phyloP scores from a whole-genome alignment of 768 basidiomycete species.

The Lentinus tigrinus region DNA sequence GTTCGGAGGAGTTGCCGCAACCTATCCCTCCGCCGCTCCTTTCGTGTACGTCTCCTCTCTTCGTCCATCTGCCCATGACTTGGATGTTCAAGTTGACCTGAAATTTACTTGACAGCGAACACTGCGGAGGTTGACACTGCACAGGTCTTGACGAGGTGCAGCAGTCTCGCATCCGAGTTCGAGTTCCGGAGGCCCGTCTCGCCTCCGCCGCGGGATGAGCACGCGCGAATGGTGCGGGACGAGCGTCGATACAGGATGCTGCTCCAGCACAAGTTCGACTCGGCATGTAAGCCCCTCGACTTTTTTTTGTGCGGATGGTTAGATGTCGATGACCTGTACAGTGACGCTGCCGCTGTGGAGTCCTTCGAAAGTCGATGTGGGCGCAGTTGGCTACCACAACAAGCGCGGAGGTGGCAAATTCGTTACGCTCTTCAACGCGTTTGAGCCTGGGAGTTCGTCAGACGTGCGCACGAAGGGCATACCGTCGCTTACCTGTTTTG shows the following conservation, averaged over 20 bases:
- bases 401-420: conserved; percentile 64
- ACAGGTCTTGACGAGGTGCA: conserved; percentile 1
- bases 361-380: conserved; percentile 59
- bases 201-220: conserved; percentile 18
- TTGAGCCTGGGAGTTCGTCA: conserved; percentile 48
- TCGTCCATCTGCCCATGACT: no score
- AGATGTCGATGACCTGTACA: no score
- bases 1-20: conserved; percentile 36
- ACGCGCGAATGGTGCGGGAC: conserved; percentile 37
- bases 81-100: not conserved
- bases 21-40: conserved; percentile 20
- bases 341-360: conserved; percentile 62
- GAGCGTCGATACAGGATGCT: conserved; percentile 71
- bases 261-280: conserved; percentile 67
- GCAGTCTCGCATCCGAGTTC: conserved; percentile 13
- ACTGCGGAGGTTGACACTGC: conserved; percentile 2
- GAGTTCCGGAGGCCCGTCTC: conserved; percentile 18
- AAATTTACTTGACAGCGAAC: conserved; percentile 8
- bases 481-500: conserved; percentile 62
- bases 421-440: conserved; percentile 69
- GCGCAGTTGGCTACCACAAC: conserved; percentile 73
- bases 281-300: conserved; percentile 49
- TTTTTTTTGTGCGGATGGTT: not conserved
- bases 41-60: conserved; percentile 13
- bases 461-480: conserved; percentile 44